Evolutionary conservation across 2,329 filamentous ascomycete species (phyloP).

Genomic region (Cladosporium oxysporum): DNA sequence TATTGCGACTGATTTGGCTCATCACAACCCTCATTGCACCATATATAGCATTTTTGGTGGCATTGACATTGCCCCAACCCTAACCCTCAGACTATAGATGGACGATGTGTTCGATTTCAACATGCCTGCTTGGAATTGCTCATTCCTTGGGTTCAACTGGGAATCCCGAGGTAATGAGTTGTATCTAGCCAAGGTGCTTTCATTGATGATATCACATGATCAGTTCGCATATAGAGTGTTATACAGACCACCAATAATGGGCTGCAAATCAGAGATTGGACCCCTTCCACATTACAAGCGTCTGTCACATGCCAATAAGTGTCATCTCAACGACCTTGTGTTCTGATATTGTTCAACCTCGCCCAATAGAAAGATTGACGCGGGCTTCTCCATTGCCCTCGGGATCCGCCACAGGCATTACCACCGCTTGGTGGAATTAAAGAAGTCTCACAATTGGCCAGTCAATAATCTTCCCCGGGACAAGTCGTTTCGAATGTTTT

Average conservation of each 20-base stretch:
- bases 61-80: not conserved
- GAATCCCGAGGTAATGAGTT: not conserved
- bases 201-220: not conserved
- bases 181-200: not conserved
- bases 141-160: not conserved
- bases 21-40: not conserved
- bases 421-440: not conserved
- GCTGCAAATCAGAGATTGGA: not conserved
- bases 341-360: not conserved
- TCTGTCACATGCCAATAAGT: not conserved
- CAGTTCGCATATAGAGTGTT: not conserved
- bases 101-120: not conserved
- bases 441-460: constrained; percentile 3
- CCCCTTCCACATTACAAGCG: not conserved
- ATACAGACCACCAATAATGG: not conserved
- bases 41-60: not conserved
- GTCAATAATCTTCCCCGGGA: not conserved
- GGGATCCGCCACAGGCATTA: not conserved
- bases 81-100: not conserved
- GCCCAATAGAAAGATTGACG: not conserved
- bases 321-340: not conserved
- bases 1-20: not conserved
- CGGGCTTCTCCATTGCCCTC: not conserved
- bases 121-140: not conserved
- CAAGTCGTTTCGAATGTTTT: constrained; percentile 9